Evolutionary conservation across 371 early-diverging fungal species (phyloP), one percentile per base, ranked within the genome.

Genomic region (Smittium mucronatum): DNA sequence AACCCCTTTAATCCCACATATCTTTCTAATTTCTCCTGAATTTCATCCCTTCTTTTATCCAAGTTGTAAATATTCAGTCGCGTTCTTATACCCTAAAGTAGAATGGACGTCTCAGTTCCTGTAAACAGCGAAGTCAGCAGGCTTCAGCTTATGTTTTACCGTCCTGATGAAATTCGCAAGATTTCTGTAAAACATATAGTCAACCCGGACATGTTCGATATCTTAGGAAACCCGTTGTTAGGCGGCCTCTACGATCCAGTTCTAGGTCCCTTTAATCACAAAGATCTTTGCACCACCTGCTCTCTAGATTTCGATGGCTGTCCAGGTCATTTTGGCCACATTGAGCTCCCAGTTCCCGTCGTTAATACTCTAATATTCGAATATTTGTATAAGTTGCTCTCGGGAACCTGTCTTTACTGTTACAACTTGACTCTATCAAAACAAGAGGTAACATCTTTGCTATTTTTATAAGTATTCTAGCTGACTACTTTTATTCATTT

Each of bases 261-360:
- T 21, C 87, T 99, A 72, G 99, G 99, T 35, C 98, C 99, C 31
- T 84, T 85, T 75, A 84, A 88, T 74, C 86, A 85, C 74, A 79
- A 84, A 66, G 83, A 84, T 75, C 82, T 87, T 88, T 97, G 98
- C 80, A 84, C 83, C 0, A 97, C 97, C 15, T 97, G 98, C 82
- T 83, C 84, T 5, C 84, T 93, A 71, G 86, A 85, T 66, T 83
- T 88, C 79, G 85, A 85, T 74, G 80, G 83, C 36, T 99, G 99
- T 76, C 94, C 95, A 25, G 99, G 99, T 34, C 99, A 99, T 74
- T 99, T 97, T 85, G 99, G 99, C 47, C 99, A 99, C 78, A 99
- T 99, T 69, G 98, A 99, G 75, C 86, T 99, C 21, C 89, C 94
- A 16, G 89, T 89, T 58, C 97, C 98, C 17, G 93, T 95, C 36